Evolutionary conservation across 78 protist genomes (phyloP).

Genomic region (Tieghemostelium lacteum): DNA sequence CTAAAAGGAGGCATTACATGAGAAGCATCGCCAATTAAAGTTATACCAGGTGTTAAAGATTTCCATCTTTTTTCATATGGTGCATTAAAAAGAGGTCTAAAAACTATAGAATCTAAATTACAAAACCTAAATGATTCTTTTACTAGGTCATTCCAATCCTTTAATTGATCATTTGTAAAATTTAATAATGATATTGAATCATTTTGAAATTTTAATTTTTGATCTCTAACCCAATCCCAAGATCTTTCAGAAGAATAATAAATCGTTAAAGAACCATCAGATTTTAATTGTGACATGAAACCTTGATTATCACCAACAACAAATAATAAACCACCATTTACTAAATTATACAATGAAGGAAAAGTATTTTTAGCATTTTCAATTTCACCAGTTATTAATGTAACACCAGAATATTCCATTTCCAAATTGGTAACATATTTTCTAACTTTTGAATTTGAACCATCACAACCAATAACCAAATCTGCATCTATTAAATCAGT

Average conservation of each 20-base stretch:
- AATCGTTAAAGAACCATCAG: background rate
- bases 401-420: conserved; percentile 20
- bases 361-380: background rate
- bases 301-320: background rate
- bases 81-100: background rate
- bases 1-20: conserved; percentile 70
- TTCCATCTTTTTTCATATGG: background rate
- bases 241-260: background rate
- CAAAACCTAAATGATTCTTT: too few relatives aligned
- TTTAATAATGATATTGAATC: too few relatives aligned
- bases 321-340: background rate
- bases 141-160: too few relatives aligned
- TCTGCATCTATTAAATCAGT: conserved; percentile 17
- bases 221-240: background rate
- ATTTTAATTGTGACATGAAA: background rate
- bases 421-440: background rate
- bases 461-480: conserved; percentile 61
- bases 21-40: conserved; percentile 57
- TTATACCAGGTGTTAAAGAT: background rate
- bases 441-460: conserved; percentile 35
- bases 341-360: background rate
- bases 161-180: too few relatives aligned
- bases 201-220: too few relatives aligned
- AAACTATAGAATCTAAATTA: too few relatives aligned
- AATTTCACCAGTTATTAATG: background rate